phyloP scores from a whole-genome alignment of 1,284 basidiomycete genomes.

The Fomes fomentarius region DNA sequence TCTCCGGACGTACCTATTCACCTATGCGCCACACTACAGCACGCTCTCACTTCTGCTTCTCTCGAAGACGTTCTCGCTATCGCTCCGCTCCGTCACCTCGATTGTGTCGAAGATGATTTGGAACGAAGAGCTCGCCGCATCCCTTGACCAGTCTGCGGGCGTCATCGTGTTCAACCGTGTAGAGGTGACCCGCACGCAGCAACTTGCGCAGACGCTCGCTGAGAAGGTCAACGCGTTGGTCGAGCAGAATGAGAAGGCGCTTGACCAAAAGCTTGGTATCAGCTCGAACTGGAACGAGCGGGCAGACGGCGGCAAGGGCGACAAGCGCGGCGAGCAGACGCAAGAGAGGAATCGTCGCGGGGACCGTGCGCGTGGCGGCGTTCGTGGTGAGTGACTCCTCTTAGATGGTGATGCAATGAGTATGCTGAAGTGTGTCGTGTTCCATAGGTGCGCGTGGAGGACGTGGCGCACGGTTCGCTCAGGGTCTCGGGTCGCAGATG shows the following conservation, averaged over 20 bases:
- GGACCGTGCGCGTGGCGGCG: conserved; percentile 60
- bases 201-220: conserved; percentile 85
- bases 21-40: conserved; percentile 95
- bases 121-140: conserved; percentile 94
- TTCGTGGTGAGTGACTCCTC: conserved; percentile 48
- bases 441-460: conserved; percentile 66
- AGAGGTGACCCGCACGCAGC: conserved; percentile 89
- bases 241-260: conserved; percentile 96
- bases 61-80: conserved; percentile 86
- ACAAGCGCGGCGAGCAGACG: conserved; percentile 77
- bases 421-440: background rate
- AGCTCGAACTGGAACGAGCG: conserved; percentile 70
- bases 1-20: conserved; percentile 96
- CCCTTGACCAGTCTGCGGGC: conserved; percentile 86
- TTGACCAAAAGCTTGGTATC: conserved; percentile 87
- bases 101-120: conserved; percentile 99
- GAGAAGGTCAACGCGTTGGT: conserved; percentile 88
- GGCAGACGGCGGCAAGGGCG: conserved; percentile 69
- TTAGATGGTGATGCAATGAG: too few relatives aligned
- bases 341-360: conserved; percentile 74
- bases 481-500: conserved; percentile 82
- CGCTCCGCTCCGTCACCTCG: conserved; percentile 82
- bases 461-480: conserved; percentile 75
- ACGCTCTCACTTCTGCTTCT: conserved; percentile 89
- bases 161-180: conserved; percentile 91